Evolutionary conservation across 441 rosid species (phyloP).

Genomic region (Raphanus hybrid): DNA sequence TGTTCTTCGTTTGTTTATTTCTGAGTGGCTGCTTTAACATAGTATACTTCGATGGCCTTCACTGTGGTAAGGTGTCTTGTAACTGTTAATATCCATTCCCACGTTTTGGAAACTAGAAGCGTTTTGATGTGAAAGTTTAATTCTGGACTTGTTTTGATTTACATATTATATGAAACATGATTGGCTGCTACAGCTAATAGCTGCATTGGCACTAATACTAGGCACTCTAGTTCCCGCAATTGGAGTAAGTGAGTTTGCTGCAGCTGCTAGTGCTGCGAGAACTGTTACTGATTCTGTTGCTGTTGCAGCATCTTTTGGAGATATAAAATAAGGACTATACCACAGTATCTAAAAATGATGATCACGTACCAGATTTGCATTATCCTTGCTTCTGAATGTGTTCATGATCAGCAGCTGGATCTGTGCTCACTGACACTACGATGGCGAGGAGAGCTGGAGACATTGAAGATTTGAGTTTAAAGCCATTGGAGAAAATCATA

Average conservation of each 20-base stretch:
- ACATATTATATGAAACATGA: constrained; percentile 48
- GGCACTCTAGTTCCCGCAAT: constrained; percentile 83
- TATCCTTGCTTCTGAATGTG: background rate
- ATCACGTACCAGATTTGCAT: background rate
- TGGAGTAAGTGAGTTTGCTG: constrained; percentile 89
- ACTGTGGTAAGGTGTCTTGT: constrained; percentile 61
- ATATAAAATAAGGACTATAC: constrained; percentile 40
- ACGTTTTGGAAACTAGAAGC: background rate
- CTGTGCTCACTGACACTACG: constrained; percentile 91
- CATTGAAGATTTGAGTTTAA: constrained; percentile 86
- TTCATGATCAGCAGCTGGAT: constrained; percentile 80
- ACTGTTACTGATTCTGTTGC: constrained; percentile 88
- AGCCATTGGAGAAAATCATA: constrained; percentile 73
- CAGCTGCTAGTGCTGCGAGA: constrained; percentile 93
- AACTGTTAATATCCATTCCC: constrained; percentile 5
- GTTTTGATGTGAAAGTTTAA: too few relatives aligned
- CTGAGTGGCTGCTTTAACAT: constrained; percentile 71
- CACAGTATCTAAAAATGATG: background rate
- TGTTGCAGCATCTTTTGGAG: constrained; percentile 95
- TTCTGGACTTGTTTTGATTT: too few relatives aligned
- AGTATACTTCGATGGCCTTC: constrained; percentile 87
- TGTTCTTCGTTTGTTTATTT: background rate
- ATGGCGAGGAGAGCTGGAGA: constrained; percentile 91
- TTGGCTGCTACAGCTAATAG: constrained; percentile 91
- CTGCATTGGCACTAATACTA: constrained; percentile 85